Conservation (phyloP, 805 yeast genomes). For the Yamadazyma endophytica region DNA sequence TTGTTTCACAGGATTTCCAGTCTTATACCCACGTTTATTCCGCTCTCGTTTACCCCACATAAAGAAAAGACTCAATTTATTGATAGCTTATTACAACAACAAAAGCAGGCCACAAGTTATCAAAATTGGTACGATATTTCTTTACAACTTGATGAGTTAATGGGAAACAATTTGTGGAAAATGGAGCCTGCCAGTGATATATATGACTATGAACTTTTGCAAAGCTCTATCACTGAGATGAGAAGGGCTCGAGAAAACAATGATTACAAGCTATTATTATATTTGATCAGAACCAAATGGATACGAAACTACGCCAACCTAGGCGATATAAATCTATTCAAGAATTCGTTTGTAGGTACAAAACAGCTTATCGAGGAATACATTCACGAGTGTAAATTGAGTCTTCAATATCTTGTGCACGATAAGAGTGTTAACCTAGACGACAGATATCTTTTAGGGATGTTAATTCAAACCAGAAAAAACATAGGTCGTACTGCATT, state of each 20-base stretch:
- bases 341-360: conserved; percentile 82
- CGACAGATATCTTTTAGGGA: conserved; percentile 66
- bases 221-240: conserved; percentile 50
- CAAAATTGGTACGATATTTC: conserved; percentile 68
- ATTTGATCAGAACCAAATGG: conserved; percentile 80
- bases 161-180: conserved; percentile 74
- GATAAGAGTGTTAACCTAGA: conserved; percentile 46
- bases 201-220: conserved; percentile 69
- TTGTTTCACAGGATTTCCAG: too few species aligned
- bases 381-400: conserved; percentile 64
- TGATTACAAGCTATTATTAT: conserved; percentile 61
- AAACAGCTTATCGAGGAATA: conserved; percentile 80
- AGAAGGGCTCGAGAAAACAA: conserved; percentile 51
- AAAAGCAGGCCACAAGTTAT: conserved; percentile 38
- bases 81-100: conserved; percentile 21
- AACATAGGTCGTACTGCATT: conserved; percentile 93
- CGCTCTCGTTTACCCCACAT: conserved; percentile 17
- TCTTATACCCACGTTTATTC: conserved; percentile 16
- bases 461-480: conserved; percentile 81
- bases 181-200: conserved; percentile 51
- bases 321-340: conserved; percentile 74
- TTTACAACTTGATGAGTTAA: conserved; percentile 56
- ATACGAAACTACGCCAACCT: conserved; percentile 81
- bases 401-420: conserved; percentile 37
- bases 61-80: conserved; percentile 20